Conservation (phyloP, 805 yeast species). For the Metschnikowia santaceciliae region DNA sequence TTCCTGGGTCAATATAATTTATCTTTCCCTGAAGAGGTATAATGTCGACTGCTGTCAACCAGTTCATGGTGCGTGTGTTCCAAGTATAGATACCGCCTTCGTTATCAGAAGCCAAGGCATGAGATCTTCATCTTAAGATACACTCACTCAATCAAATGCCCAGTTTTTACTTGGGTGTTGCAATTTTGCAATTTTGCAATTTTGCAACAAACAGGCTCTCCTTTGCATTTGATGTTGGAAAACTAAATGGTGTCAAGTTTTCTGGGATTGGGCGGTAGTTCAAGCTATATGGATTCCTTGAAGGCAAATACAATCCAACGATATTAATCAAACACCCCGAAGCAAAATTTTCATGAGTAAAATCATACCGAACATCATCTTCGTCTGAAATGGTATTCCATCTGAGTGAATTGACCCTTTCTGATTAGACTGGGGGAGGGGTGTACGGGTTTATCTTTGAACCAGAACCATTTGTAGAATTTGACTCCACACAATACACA, state of each 20-base stretch:
- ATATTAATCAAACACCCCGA: neutral
- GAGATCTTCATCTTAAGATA: constrained; percentile 52
- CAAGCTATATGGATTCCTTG: neutral
- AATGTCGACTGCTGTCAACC: constrained; percentile 41
- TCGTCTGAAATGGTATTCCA: neutral
- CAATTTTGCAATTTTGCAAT: neutral
- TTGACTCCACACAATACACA: constrained; percentile 49
- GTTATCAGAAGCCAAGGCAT: constrained; percentile 57
- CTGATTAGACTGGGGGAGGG: neutral
- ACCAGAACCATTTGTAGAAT: neutral
- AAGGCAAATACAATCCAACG: constrained; percentile 7
- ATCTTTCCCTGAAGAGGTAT: constrained; percentile 31
- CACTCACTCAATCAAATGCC: constrained; percentile 19
- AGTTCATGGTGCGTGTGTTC: constrained; percentile 43
- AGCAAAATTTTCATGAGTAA: neutral
- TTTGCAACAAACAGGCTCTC: neutral
- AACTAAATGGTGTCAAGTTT: too few relatives aligned
- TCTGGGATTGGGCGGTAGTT: neutral
- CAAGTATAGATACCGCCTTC: constrained; percentile 52
- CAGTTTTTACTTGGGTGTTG: constrained; percentile 27
- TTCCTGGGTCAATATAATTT: constrained; percentile 14
- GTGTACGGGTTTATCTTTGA: too few relatives aligned
- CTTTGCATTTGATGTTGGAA: neutral
- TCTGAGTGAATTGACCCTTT: neutral
- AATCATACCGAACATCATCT: neutral